Base-by-base conservation (phyloP, 805 yeast genomes). In the Kazachstania africana region DNA sequence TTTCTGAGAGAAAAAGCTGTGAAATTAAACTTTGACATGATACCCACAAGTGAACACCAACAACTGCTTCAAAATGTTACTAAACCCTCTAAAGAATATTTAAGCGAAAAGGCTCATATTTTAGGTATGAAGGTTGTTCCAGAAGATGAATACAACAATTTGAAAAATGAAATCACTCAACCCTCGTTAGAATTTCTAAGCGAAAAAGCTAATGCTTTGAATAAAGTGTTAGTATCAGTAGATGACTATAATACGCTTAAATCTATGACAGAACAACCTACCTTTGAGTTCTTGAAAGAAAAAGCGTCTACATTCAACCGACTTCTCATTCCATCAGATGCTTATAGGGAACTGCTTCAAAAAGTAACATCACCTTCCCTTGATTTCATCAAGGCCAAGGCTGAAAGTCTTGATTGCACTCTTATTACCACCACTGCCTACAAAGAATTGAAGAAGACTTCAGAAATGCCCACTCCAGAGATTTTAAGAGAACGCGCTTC, bases 81-180 rank as follows among this genome's bases (percentile, higher is more conserved):
- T 3, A 27, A 36, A 3, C 45, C 44, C 6, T 21, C 36, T 14
- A 34, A 31, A 22, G 38, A 33, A 12, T 36, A 35, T 14, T 29
- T 46, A 12, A 21, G 23, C 8, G 28, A 29, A 16, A 37, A 40
- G 23, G 38, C 46, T 3, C 27, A 14, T 32, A 14, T 28, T 38
- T 1, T 27, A 39, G 5, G 49, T 48, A 10, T 34, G 39, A 24
- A 35, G 19, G 31, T 56, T 10, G 24, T 61, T 4, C 30, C 42
- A 12, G 24, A 24, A 3, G 36, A 31, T 5, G 38, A 24, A 17
- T 27, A 17, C 8, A 34, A 27, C 5, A 31, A 32, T 14, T 12
- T 34, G 15, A 13, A 12, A 4, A 27, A 23, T 16, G n/a, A n/a
- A n/a, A n/a, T n/a, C n/a, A n/a, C n/a, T n/a, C n/a, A 29, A 4